Percentiles rank a stretch among this genome's conserved stretches.
Conservation (phyloP, 148 eudicot genomes). For the Chenopodium suecicum region DNA sequence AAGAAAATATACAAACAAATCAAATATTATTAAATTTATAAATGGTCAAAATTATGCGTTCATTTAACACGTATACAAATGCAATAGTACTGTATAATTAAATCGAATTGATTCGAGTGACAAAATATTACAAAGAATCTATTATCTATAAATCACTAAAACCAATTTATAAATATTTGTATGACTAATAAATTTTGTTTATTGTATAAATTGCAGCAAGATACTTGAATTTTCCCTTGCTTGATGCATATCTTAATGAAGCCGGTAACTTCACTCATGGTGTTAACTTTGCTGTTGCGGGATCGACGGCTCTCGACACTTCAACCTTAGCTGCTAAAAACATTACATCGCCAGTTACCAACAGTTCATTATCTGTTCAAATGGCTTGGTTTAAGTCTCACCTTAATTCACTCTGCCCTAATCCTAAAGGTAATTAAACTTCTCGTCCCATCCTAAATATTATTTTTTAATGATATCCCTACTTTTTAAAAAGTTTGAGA, state of each 20-base stretch:
- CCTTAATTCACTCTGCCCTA: constrained; percentile 5
- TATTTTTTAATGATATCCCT: too few species aligned
- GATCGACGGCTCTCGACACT: constrained; percentile 21
- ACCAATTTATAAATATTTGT: too few species aligned
- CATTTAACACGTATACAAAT: too few species aligned
- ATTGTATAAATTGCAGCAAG: not conserved
- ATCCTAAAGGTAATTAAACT: constrained; percentile 10
- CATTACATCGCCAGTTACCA: not conserved
- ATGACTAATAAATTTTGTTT: not conserved
- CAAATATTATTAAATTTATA: too few species aligned
- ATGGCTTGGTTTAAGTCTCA: constrained; percentile 27
- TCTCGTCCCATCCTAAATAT: too few species aligned
- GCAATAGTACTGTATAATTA: too few species aligned
- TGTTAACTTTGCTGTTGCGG: constrained; percentile 29
- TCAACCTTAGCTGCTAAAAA: constrained; percentile 13
- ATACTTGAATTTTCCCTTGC: constrained; percentile 17
- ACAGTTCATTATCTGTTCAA: constrained; percentile 26
- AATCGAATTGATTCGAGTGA: too few species aligned
- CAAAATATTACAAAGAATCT: too few species aligned
- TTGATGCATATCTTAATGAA: constrained; percentile 23
- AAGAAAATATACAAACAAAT: too few species aligned
- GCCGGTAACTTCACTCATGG: constrained; percentile 20
- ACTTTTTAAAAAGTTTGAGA: too few species aligned
- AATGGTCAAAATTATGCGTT: too few species aligned
- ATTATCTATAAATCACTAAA: too few species aligned